A percentile compares a stretch with the other conserved stretches of the same genome.
Evolutionary conservation across 2,329 filamentous ascomycete species (phyloP).

Genomic region (Acrocalymma vagum): DNA sequence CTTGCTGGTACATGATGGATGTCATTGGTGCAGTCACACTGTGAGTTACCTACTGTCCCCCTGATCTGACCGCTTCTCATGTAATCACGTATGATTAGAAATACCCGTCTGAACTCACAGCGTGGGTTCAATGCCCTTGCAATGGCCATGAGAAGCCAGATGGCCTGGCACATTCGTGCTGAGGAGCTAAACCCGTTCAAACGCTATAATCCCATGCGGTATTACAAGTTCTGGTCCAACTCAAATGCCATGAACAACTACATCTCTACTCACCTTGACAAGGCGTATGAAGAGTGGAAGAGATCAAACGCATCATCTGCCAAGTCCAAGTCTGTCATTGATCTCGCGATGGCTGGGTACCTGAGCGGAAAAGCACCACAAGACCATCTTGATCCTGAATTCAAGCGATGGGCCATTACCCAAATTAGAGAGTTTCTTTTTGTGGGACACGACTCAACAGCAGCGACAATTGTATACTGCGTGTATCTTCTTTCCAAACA

Average conservation of each 20-base stretch:
- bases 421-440: constrained; percentile 32
- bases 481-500: constrained; percentile 23
- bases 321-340: constrained; percentile 19
- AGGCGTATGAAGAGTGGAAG: constrained; percentile 17
- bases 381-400: neutral
- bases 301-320: neutral
- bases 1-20: constrained; percentile 15
- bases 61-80: too few species aligned
- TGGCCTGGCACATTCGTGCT: constrained; percentile 12
- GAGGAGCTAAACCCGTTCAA: constrained; percentile 19
- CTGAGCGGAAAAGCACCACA: too few species aligned
- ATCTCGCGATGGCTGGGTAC: constrained; percentile 17
- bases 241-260: constrained; percentile 18
- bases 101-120: constrained; percentile 12
- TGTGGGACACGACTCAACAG: constrained; percentile 32
- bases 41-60: constrained; percentile 8
- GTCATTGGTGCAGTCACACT: constrained; percentile 15
- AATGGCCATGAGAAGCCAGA: constrained; percentile 9
- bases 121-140: constrained; percentile 11
- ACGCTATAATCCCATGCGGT: constrained; percentile 12
- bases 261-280: constrained; percentile 18
- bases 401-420: constrained; percentile 10
- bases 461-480: constrained; percentile 29
- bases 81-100: too few species aligned
- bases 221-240: too few species aligned